A percentile compares a stretch with the other conserved stretches of the same genome.
Conservation (phyloP, 805 yeast species). For the Maudiozyma saulgeensis region DNA sequence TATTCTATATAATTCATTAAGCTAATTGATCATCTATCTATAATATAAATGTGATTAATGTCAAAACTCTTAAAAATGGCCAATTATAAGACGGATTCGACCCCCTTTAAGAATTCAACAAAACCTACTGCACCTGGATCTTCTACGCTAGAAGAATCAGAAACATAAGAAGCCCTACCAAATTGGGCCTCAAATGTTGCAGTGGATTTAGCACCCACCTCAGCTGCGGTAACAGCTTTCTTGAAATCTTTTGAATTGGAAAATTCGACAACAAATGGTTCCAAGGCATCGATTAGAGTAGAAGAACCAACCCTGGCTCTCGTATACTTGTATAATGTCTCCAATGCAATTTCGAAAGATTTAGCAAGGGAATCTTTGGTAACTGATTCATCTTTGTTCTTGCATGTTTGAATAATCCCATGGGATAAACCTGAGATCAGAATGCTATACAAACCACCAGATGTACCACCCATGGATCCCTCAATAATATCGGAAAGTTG, state of each 20-base stretch:
- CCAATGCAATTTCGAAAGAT: constrained; percentile 51
- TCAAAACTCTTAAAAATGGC: too few relatives aligned
- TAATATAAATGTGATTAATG: too few relatives aligned
- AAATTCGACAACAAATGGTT: constrained; percentile 71
- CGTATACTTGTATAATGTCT: constrained; percentile 74
- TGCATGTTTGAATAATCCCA: constrained; percentile 30
- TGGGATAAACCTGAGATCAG: constrained; percentile 68
- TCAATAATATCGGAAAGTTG: constrained; percentile 77
- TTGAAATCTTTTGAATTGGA: constrained; percentile 40
- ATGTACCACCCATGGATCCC: constrained; percentile 93
- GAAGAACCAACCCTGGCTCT: constrained; percentile 84
- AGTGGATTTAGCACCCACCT: constrained; percentile 68
- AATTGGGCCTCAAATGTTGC: constrained; percentile 70
- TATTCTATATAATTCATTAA: too few relatives aligned
- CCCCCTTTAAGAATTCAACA: constrained; percentile 41
- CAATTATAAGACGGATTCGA: constrained; percentile 15
- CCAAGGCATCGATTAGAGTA: constrained; percentile 79
- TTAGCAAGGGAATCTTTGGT: constrained; percentile 32
- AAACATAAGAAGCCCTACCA: constrained; percentile 91
- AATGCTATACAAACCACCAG: constrained; percentile 88
- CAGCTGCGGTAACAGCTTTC: constrained; percentile 61
- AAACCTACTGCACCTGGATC: constrained; percentile 95
- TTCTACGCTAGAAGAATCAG: constrained; percentile 58
- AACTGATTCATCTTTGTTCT: constrained; percentile 23
- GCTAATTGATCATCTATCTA: too few relatives aligned